Percentiles rank a stretch among this genome's conserved stretches.
phyloP scores from a whole-genome alignment of 2,329 filamentous ascomycete genomes.

The Fusarium miscanthi region DNA sequence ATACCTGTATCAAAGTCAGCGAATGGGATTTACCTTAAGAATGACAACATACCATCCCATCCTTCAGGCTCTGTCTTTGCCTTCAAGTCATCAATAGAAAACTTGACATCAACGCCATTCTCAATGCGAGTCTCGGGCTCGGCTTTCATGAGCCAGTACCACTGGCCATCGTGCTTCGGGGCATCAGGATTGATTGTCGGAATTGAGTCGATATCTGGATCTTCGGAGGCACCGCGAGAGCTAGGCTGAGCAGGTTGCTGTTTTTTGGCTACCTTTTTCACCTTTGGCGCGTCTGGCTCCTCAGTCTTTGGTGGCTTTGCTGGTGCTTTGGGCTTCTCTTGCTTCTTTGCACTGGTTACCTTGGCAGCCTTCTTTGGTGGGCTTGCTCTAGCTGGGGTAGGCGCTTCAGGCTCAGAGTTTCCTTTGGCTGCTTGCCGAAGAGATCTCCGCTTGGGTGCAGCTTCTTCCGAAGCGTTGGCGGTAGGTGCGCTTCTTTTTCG shows the following conservation, averaged over 20 bases:
- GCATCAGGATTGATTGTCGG: conserved; percentile 54
- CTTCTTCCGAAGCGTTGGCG: not conserved
- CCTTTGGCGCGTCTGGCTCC: not conserved
- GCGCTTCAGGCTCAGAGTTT: not conserved
- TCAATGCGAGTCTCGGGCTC: conserved; percentile 89
- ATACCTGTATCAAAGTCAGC: conserved; percentile 54
- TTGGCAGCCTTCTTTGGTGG: conserved; percentile 6
- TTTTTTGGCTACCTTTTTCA: not conserved
- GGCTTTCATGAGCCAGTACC: conserved; percentile 86
- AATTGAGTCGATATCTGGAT: conserved; percentile 49
- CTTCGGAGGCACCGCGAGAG: conserved; percentile 37
- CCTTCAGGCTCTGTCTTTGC: conserved; percentile 80
- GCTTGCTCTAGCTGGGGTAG: not conserved
- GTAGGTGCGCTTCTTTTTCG: conserved; percentile 20
- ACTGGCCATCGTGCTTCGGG: conserved; percentile 54
- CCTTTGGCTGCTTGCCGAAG: conserved; percentile 26
- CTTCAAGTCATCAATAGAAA: conserved; percentile 91
- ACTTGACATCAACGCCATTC: conserved; percentile 88
- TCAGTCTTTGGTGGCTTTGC: not conserved
- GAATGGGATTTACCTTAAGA: too few species aligned
- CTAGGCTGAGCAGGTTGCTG: not conserved
- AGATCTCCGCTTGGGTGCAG: conserved; percentile 28
- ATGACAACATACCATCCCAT: conserved; percentile 96
- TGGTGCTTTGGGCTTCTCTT: not conserved
- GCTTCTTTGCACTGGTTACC: not conserved